Conservation (phyloP, 768 basidiomycete species). For the Lentinula sp. region DNA sequence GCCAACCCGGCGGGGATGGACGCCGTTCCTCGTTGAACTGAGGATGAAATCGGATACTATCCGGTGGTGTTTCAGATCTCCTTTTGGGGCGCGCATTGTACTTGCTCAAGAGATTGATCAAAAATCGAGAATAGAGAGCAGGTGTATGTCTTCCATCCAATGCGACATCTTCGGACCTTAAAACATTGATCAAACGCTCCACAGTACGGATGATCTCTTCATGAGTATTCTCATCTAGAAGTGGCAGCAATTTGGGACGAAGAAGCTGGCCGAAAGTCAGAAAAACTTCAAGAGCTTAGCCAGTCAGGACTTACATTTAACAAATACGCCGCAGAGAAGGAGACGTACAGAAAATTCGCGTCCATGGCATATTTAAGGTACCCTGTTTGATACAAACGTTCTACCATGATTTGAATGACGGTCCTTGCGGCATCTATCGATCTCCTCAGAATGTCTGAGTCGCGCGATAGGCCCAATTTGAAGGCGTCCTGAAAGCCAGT, state of each 20-base stretch:
- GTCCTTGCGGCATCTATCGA: conserved; percentile 50
- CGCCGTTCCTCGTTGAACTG: conserved; percentile 17
- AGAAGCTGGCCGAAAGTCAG: conserved; percentile 30
- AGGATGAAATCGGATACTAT: conserved; percentile 11
- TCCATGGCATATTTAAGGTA: conserved; percentile 53
- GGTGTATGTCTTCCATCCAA: conserved; percentile 53
- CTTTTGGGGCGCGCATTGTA: conserved; percentile 14
- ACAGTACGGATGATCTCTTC: conserved; percentile 38
- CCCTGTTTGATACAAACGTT: conserved; percentile 47
- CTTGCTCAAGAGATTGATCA: conserved; percentile 40
- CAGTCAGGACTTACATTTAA: conserved; percentile 41
- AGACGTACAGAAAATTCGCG: conserved; percentile 42
- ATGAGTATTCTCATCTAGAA: conserved; percentile 33
- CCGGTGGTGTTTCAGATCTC: conserved; percentile 4
- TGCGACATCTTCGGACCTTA: conserved; percentile 43
- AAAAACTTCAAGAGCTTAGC: background rate
- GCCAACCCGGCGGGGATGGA: conserved; percentile 32
- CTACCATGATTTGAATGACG: conserved; percentile 48
- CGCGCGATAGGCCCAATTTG: conserved; percentile 30
- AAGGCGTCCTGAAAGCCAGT: conserved; percentile 45
- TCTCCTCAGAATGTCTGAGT: conserved; percentile 37
- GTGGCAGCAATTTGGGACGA: conserved; percentile 39
- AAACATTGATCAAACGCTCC: conserved; percentile 34
- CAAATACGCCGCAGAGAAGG: conserved; percentile 57
- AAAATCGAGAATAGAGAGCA: conserved; percentile 50